A percentile compares a stretch with the other conserved stretches of the same genome.
Conservation (phyloP, 2,329 filamentous ascomycete species). For the Microcera coccophila region DNA sequence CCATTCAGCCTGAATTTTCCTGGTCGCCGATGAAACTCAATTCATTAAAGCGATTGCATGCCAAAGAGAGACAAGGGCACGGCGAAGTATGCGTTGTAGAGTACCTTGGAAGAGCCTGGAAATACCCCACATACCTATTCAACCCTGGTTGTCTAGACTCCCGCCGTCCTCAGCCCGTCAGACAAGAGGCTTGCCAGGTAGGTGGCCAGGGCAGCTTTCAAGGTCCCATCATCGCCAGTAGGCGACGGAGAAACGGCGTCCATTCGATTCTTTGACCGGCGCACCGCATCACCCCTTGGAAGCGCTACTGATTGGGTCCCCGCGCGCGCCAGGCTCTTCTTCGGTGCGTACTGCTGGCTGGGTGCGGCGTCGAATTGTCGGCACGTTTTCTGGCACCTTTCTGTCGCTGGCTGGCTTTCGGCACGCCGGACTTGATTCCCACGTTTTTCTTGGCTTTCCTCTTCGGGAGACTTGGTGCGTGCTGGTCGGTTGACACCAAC, state of each 20-base stretch:
- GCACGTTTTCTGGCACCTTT: not conserved
- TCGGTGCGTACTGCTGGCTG: conserved; percentile 20
- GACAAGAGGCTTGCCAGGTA: not conserved
- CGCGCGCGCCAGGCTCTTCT: conserved; percentile 17
- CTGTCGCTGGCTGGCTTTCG: not conserved
- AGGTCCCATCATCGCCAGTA: not conserved
- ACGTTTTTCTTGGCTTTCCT: no score
- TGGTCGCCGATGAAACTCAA: not conserved
- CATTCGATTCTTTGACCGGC: not conserved
- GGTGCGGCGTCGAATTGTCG: conserved; percentile 7
- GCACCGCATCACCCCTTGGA: conserved; percentile 19
- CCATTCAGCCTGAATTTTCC: no score
- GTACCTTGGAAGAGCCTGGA: not conserved
- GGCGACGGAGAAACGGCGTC: not conserved
- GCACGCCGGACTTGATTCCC: not conserved
- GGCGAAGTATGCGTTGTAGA: not conserved
- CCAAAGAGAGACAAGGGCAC: not conserved
- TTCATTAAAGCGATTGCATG: not conserved
- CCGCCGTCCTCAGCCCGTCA: not conserved
- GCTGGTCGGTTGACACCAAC: no score
- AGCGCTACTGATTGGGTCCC: conserved; percentile 13
- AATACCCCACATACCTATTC: not conserved
- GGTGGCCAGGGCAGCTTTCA: no score
- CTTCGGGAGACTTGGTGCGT: no score
- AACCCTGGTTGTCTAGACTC: not conserved